These are phyloP conservation scores for Teratosphaeriaceae sp. DNA, from an alignment of 2,329 filamentous ascomycete genomes.

Conservation along the genomic window DNA sequence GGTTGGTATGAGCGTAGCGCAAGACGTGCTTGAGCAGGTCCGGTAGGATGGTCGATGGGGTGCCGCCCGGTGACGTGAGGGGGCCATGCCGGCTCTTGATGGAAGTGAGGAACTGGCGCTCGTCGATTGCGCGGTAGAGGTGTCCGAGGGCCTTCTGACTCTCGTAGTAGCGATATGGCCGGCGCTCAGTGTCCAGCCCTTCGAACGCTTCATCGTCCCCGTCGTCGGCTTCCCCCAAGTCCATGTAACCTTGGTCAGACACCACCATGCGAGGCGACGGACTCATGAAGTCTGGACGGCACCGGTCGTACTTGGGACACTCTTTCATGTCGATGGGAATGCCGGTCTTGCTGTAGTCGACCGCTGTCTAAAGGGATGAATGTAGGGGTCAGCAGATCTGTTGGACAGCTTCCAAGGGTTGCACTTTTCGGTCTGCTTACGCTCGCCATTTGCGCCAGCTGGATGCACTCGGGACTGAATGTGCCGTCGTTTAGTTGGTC, in stretches of 20 bases:
- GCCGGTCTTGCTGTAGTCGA: conserved; percentile 50
- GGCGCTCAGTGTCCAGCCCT: conserved; percentile 21
- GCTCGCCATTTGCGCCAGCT: conserved; percentile 34
- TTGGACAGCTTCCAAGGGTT: too few species aligned
- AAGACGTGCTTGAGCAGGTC: conserved; percentile 29
- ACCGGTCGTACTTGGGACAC: conserved; percentile 35
- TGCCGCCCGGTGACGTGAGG: conserved; percentile 11
- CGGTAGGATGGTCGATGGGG: neutral
- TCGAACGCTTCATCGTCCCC: conserved; percentile 39
- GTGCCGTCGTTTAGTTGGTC: conserved; percentile 30
- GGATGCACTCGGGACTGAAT: conserved; percentile 28
- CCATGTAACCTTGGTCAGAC: conserved; percentile 40
- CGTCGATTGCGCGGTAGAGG: conserved; percentile 67
- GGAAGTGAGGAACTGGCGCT: conserved; percentile 56
- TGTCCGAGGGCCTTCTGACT: conserved; percentile 63
- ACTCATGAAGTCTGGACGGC: conserved; percentile 51
- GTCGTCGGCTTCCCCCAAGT: conserved; percentile 40
- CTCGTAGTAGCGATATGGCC: conserved; percentile 52
- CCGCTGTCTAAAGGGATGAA: too few species aligned
- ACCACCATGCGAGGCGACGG: conserved; percentile 40
- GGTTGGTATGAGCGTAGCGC: conserved; percentile 18
- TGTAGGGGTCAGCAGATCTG: too few species aligned
- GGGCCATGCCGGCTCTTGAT: conserved; percentile 28
- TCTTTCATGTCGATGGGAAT: conserved; percentile 44
- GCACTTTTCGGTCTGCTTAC: too few species aligned